Evolutionary conservation across 2,329 filamentous ascomycete genomes (phyloP).

Genomic region (Decorospora gaudefroyi): DNA sequence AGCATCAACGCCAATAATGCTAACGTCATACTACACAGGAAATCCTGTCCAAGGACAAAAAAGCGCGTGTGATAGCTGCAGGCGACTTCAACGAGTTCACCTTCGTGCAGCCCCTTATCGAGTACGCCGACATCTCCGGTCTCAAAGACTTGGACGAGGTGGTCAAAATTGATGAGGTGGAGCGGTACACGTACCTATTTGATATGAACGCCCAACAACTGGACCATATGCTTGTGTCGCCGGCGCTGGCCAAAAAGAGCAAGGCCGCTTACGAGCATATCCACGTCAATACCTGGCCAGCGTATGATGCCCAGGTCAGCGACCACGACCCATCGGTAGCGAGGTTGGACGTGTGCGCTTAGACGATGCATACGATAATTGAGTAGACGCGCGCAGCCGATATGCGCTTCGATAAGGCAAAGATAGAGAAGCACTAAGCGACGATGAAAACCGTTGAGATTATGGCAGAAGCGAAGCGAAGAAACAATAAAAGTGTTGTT

Average conservation of each 20-base stretch:
- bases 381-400: constrained; percentile 9
- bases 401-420: neutral
- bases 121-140: constrained; percentile 59
- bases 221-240: constrained; percentile 71
- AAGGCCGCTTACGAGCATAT: constrained; percentile 65
- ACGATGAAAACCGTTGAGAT: constrained; percentile 1
- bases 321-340: constrained; percentile 74
- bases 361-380: constrained; percentile 8
- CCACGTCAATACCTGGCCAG: constrained; percentile 72
- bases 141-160: constrained; percentile 67
- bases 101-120: constrained; percentile 63
- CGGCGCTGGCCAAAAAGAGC: constrained; percentile 50
- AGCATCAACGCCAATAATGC: constrained; percentile 23
- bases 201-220: constrained; percentile 71
- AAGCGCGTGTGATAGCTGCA: constrained; percentile 63
- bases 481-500: constrained; percentile 1
- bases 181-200: constrained; percentile 73
- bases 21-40: constrained; percentile 23
- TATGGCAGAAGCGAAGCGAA: neutral
- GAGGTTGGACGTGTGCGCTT: constrained; percentile 62
- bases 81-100: constrained; percentile 77
- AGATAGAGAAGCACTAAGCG: constrained; percentile 3
- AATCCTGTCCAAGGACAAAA: constrained; percentile 61
- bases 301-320: constrained; percentile 60
- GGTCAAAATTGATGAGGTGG: constrained; percentile 55